Base-by-base conservation (phyloP, 2,329 filamentous ascomycete species). In the Xylariaceae sp. region DNA sequence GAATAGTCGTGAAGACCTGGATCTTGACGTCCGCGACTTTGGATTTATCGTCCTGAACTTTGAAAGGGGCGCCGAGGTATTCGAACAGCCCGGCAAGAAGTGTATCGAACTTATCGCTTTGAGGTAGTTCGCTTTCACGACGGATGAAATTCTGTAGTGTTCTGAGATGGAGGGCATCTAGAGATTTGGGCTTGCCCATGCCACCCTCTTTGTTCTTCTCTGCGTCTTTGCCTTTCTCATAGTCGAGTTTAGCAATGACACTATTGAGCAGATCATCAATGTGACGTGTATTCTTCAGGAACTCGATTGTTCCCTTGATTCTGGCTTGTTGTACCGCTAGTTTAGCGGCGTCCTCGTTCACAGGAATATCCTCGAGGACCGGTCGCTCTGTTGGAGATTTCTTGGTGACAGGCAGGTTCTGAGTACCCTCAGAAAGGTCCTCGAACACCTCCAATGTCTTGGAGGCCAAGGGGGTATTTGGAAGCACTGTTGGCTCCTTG, bases 81-180 rank as follows among this genome's bases (percentile, higher is more conserved):
- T 82, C 79, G 49, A 91, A 85, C 17, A 89, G 73, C 0, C 82
- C 84, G 2, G 77, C 57, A 27, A 90, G 68, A 2, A 91, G 72
- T 6, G 82, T 74, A 52, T 85, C 79, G 49, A 88, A 89, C 53
- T 80, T 85, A 38, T 84, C 80, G 2, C 76, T 74, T 60, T 86
- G 81, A 17, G 80, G 72, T 12, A 81, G 75, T 56, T 76, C 77
- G 59, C 75, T 79, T 47, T 86, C 83, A 52, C 85, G n/a, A n/a
- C n/a, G 82, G 48, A 89, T 76, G 53, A 90, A 76, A 32, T 83
- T 83, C 63, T 91, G 86, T 39, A 91, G 72, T 58, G 87, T 86
- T 42, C 86, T 80, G 73, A 91, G 89, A 45, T 86, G 86, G 60
- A 90, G 86, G 3, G 87, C 85, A 60, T 91, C 87, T n/a, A 92